Evolutionary conservation across 768 basidiomycete species (phyloP).

Genomic region (Naganishia friedmannii): DNA sequence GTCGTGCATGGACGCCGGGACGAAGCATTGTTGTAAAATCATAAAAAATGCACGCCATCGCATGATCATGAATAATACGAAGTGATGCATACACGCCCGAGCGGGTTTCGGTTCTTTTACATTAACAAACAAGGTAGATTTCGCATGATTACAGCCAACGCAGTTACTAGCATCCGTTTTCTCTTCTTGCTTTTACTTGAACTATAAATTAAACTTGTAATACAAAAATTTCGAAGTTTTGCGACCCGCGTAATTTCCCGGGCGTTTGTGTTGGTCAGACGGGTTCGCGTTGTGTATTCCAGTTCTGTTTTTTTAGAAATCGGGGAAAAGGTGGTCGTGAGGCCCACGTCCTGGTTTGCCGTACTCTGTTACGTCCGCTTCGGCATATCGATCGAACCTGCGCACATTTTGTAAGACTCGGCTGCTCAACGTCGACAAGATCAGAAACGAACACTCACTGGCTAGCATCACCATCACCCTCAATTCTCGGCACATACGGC

Average conservation of each 20-base stretch:
- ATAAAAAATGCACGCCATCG: background rate
- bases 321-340: slow-evolving; percentile 68
- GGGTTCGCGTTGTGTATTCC: background rate
- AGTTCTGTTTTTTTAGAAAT: slow-evolving; percentile 55
- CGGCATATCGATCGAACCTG: slow-evolving; percentile 55
- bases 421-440: background rate
- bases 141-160: slow-evolving; percentile 6
- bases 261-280: background rate
- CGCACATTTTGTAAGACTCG: background rate
- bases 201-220: background rate
- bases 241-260: background rate
- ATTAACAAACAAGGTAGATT: background rate
- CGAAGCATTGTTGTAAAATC: slow-evolving; percentile 2
- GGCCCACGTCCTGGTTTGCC: slow-evolving; percentile 52
- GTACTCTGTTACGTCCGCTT: slow-evolving; percentile 54
- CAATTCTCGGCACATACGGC: slow-evolving; percentile 88
- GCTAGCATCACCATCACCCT: slow-evolving; percentile 91
- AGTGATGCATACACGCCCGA: background rate
- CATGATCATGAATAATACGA: slow-evolving; percentile 10
- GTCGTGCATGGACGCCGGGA: background rate
- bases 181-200: background rate
- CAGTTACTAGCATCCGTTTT: background rate
- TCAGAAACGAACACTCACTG: slow-evolving; percentile 49
- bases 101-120: background rate
- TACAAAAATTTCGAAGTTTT: background rate